phyloP scores from a whole-genome alignment of 306 rosid species.

The Medicago ruthenica region DNA sequence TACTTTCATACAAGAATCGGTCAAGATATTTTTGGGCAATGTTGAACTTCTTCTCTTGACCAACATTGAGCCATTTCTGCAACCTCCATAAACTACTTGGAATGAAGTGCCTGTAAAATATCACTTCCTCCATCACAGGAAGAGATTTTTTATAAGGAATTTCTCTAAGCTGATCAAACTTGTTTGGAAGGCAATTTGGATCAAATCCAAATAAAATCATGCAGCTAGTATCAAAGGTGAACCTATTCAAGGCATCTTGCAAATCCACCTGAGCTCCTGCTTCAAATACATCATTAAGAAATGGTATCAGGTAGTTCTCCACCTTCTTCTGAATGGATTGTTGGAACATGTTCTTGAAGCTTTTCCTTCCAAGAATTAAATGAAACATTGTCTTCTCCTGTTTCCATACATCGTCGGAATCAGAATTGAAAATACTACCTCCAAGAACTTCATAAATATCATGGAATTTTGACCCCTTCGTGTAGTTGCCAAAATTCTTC shows the following conservation, averaged over 20 bases:
- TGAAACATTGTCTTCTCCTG: not conserved
- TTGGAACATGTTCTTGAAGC: not conserved
- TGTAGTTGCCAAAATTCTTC: conserved; percentile 14
- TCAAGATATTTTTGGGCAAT: not conserved
- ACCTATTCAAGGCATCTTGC: not conserved
- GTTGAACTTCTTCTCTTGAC: not conserved
- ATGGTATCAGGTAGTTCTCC: not conserved
- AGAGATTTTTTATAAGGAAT: not conserved
- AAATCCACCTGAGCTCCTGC: not conserved
- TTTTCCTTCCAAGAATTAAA: not conserved
- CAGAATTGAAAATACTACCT: not conserved
- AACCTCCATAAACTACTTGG: not conserved
- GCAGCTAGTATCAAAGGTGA: not conserved
- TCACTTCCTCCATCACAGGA: not conserved
- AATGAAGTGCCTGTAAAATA: not conserved
- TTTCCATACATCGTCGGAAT: not conserved
- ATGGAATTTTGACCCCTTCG: not conserved
- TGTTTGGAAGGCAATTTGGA: not conserved
- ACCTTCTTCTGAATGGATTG: not conserved
- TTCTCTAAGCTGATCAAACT: not conserved
- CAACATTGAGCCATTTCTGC: not conserved
- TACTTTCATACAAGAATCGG: not conserved
- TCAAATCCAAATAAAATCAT: not conserved
- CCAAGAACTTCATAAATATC: not conserved
- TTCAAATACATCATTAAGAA: not conserved